Percentiles rank a stretch among this genome's conserved stretches.
Conservation (phyloP, 768 basidiomycete genomes). For the Pleurotus citrinopileatus region DNA sequence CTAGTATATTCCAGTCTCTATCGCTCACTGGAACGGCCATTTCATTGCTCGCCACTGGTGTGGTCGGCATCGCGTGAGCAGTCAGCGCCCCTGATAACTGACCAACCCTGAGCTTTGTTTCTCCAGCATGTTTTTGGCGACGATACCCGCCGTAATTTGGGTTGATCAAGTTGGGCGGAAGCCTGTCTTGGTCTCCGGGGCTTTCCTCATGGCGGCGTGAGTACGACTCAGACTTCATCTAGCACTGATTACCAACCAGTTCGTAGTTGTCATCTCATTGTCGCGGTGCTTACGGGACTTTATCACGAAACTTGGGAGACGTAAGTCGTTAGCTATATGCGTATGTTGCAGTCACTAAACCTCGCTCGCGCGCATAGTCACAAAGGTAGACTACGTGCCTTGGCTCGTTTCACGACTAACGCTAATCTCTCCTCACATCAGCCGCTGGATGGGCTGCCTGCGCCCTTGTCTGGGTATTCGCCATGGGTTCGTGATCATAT, state of each 20-base stretch:
- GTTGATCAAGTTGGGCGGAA: constrained; percentile 75
- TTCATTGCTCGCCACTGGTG: constrained; percentile 54
- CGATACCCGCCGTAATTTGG: constrained; percentile 81
- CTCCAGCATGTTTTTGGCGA: constrained; percentile 76
- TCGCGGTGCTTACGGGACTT: constrained; percentile 62
- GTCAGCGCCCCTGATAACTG: not conserved
- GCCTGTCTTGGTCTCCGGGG: constrained; percentile 71
- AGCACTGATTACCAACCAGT: constrained; percentile 4
- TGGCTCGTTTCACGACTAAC: not conserved
- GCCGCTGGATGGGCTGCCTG: constrained; percentile 76
- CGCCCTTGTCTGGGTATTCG: constrained; percentile 71
- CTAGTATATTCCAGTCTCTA: constrained; percentile 60
- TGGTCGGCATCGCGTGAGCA: constrained; percentile 75
- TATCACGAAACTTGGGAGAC: constrained; percentile 53
- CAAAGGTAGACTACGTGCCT: constrained; percentile 21
- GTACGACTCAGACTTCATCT: constrained; percentile 15
- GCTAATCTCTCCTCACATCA: constrained; percentile 14
- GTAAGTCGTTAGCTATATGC: constrained; percentile 27
- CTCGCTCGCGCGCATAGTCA: constrained; percentile 21
- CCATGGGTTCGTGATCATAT: constrained; percentile 44
- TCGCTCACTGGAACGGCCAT: constrained; percentile 61
- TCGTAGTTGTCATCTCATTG: constrained; percentile 61
- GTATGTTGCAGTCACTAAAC: constrained; percentile 6
- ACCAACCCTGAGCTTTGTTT: not conserved
- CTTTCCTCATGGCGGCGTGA: constrained; percentile 67